Conservation (phyloP, 768 basidiomycete species). For the Lactarius evosmus region DNA sequence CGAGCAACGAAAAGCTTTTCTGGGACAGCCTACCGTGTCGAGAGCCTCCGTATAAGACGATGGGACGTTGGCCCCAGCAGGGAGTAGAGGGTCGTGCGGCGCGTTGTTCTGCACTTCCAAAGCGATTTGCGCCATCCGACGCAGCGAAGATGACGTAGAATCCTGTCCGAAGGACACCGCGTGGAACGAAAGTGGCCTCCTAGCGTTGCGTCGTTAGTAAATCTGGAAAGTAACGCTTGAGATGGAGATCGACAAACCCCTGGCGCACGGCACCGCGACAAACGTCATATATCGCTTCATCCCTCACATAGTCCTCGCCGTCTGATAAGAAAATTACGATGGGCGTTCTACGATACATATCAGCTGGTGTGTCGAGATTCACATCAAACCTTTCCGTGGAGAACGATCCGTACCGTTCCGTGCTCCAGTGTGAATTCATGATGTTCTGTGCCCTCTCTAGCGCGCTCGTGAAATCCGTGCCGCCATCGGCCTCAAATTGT, state of each 20-base stretch:
- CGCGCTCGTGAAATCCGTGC: slow-evolving; percentile 47
- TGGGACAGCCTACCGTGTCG: slow-evolving; percentile 44
- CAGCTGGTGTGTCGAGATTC: neutral
- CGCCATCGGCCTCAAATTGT: slow-evolving; percentile 32
- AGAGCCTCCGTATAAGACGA: slow-evolving; percentile 51
- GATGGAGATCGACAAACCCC: slow-evolving; percentile 37
- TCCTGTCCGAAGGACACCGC: slow-evolving; percentile 51
- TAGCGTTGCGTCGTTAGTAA: slow-evolving; percentile 26
- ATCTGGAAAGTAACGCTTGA: neutral
- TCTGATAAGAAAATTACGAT: slow-evolving; percentile 57
- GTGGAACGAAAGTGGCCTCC: slow-evolving; percentile 55
- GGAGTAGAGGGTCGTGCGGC: slow-evolving; percentile 40
- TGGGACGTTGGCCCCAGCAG: slow-evolving; percentile 31
- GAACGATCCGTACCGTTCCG: slow-evolving; percentile 40
- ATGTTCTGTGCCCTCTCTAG: slow-evolving; percentile 36
- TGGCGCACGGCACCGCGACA: slow-evolving; percentile 43
- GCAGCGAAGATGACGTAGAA: slow-evolving; percentile 34
- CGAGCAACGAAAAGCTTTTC: neutral
- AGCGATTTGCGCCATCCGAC: slow-evolving; percentile 51
- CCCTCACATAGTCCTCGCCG: slow-evolving; percentile 44
- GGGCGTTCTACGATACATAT: slow-evolving; percentile 38
- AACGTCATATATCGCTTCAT: slow-evolving; percentile 41
- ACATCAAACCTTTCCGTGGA: neutral
- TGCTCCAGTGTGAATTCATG: slow-evolving; percentile 49
- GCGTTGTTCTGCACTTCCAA: slow-evolving; percentile 44